These are phyloP conservation scores for Saxophila tyrrhenica DNA, from an alignment of 495 filamentous ascomycete genomes.

Conservation along the genomic window DNA sequence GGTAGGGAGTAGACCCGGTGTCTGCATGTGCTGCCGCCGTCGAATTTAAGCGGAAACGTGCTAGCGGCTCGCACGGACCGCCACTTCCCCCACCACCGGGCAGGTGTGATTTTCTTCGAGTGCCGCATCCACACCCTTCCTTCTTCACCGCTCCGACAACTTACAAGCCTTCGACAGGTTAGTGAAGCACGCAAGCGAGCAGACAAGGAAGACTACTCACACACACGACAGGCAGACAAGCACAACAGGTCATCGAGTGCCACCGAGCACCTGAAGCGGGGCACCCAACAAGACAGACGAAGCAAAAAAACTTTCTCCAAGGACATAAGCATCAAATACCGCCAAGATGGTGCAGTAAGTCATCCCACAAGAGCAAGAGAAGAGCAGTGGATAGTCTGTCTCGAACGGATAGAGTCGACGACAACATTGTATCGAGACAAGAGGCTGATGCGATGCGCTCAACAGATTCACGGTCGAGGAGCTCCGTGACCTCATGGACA, in stretches of 20 bases:
- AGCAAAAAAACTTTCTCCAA: conserved; percentile 8
- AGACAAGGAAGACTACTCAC: not conserved
- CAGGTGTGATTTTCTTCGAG: not conserved
- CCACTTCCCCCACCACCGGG: too few relatives aligned
- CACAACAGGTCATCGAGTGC: conserved; percentile 10
- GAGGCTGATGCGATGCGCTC: conserved; percentile 9
- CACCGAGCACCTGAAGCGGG: conserved; percentile 14
- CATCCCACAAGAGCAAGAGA: conserved; percentile 1
- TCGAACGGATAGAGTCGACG: not conserved
- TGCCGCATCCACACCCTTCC: not conserved
- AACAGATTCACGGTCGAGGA: conserved; percentile 97
- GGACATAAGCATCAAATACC: conserved; percentile 42
- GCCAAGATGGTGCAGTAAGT: conserved; percentile 99
- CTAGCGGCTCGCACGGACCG: too few relatives aligned
- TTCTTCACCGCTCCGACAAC: conserved; percentile 1
- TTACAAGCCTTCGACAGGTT: conserved; percentile 9
- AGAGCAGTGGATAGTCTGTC: not conserved
- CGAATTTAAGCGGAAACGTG: too few relatives aligned
- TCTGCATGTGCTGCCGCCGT: too few relatives aligned
- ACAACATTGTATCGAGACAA: not conserved
- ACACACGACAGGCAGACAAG: conserved; percentile 14
- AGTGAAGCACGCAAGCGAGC: not conserved
- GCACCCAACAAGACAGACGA: not conserved
- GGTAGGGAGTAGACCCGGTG: too few relatives aligned
- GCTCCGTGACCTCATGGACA: conserved; percentile 96